Evolutionary conservation across 352 stramenopile species (phyloP), one percentile per base, ranked within the genome.

Genomic region (Pythium plurisporium): DNA sequence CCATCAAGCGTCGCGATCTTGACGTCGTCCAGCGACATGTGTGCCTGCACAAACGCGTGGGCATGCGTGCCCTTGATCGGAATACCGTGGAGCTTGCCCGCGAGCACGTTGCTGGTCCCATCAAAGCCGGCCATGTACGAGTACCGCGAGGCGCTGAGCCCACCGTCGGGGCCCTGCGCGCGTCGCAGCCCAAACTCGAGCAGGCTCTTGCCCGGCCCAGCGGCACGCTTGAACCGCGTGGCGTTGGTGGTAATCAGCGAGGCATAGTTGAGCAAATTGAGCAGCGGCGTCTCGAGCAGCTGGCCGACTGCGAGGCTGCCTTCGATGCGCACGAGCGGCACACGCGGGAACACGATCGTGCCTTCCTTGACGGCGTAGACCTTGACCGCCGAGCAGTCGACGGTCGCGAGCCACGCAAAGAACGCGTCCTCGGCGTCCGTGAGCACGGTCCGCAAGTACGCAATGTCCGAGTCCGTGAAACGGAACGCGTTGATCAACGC

Each of bases 211-310:
- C 82, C 76, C 2, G 79, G 55, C 9, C 96, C 93, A 25, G 94
- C 95, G 1, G 95, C 95, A 26, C 95, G 75, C 53, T 98, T 93
- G 78, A 99, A 98, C 25, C 97, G 86, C 30, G 94, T 97, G 14
- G 97, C 96, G 68, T 99, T 99, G 5, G 97, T 99, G 12, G 96
- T 96, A 36, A 99, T 83, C 36, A 99, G 80, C 58, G 84, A 96
- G 5, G 97, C 95, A 64, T 94, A 99, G 77, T 99, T 99, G 59
- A 99, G 81, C 55, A 99, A 64, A 65, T 98, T 99, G 1, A 99
- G 78, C 37, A 99, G 65, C 19, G 96, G 97, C 15, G 97, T 99
- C 82, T 99, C 97, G 41, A 99, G 77, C 40, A 99, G 64, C 73
- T 99, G 97, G 15, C 84, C 86, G 33, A 99, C 81, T 0, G 73